These are phyloP conservation scores for Microcyclosporella mali DNA, from an alignment of 2,329 filamentous ascomycete genomes.

Conservation along the genomic window DNA sequence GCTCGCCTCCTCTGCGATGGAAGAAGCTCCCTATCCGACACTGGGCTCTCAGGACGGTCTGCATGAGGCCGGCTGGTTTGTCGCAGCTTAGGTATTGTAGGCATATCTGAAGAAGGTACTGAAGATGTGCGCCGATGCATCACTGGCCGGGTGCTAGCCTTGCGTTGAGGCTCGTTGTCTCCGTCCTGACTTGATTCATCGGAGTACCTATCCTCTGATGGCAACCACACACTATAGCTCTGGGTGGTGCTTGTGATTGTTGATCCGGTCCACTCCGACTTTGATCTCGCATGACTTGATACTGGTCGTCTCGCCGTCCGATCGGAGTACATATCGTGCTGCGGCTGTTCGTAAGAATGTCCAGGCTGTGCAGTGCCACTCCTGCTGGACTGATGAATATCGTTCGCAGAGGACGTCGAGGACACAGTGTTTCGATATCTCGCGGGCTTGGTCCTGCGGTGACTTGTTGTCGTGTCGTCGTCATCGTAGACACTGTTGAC, in stretches of 20 bases:
- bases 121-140: slow-evolving; percentile 43
- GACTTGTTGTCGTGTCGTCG: slow-evolving; percentile 7
- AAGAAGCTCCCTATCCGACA: slow-evolving; percentile 16
- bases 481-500: slow-evolving; percentile 26
- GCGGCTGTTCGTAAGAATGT: slow-evolving; percentile 21
- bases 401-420: slow-evolving; percentile 9
- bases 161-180: slow-evolving; percentile 10
- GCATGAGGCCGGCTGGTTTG: slow-evolving; percentile 23
- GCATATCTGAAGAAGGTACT: slow-evolving; percentile 42
- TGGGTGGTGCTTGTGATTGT: slow-evolving; percentile 11
- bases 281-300: slow-evolving; percentile 17
- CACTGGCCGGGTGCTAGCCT: slow-evolving; percentile 27
- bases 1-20: slow-evolving; percentile 15
- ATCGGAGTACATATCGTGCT: slow-evolving; percentile 7
- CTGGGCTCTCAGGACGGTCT: slow-evolving; percentile 33
- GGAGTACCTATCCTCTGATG: slow-evolving; percentile 34
- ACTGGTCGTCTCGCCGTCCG: slow-evolving; percentile 12
- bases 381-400: slow-evolving; percentile 9
- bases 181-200: slow-evolving; percentile 28
- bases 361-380: slow-evolving; percentile 18
- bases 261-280: slow-evolving; percentile 24
- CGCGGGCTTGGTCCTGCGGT: slow-evolving; percentile 20
- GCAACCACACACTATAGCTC: slow-evolving; percentile 45
- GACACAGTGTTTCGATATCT: slow-evolving; percentile 20
- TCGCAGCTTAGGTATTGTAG: slow-evolving; percentile 40